phyloP scores from a whole-genome alignment of 1,284 basidiomycete species.

The Fomitopsis palustris region DNA sequence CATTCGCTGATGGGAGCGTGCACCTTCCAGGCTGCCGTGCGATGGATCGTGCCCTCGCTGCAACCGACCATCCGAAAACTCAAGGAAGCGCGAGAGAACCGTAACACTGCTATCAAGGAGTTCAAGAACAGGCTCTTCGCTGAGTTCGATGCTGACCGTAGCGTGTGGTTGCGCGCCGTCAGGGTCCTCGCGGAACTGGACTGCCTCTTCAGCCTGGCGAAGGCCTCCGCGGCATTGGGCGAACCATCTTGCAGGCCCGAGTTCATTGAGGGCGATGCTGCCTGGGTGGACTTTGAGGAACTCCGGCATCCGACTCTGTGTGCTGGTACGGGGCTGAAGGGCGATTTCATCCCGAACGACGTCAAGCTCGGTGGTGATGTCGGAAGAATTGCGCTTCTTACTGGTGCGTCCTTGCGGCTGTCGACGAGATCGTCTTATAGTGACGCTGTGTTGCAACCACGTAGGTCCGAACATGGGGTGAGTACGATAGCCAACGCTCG shows the following conservation, averaged over 20 bases:
- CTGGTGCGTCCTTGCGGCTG: slow-evolving; percentile 48
- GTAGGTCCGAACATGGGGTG: slow-evolving; percentile 89
- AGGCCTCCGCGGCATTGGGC: slow-evolving; percentile 85
- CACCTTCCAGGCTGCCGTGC: slow-evolving; percentile 52
- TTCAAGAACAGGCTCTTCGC: slow-evolving; percentile 81
- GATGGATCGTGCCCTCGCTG: slow-evolving; percentile 78
- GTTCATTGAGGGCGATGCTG: slow-evolving; percentile 78
- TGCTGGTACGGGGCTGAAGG: slow-evolving; percentile 51
- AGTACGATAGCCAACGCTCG: slow-evolving; percentile 26
- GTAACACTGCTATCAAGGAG: slow-evolving; percentile 71
- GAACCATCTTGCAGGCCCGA: slow-evolving; percentile 91
- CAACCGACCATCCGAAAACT: slow-evolving; percentile 70
- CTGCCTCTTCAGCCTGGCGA: slow-evolving; percentile 91
- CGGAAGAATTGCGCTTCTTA: slow-evolving; percentile 84
- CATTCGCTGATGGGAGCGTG: not conserved
- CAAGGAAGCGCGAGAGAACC: slow-evolving; percentile 91
- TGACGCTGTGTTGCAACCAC: not conserved
- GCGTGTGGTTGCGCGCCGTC: slow-evolving; percentile 75
- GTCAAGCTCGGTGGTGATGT: slow-evolving; percentile 80
- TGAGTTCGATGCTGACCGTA: slow-evolving; percentile 86
- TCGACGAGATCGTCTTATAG: slow-evolving; percentile 12
- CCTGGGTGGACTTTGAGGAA: slow-evolving; percentile 77
- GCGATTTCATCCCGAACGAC: slow-evolving; percentile 93
- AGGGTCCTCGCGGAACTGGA: slow-evolving; percentile 86
- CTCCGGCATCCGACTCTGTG: slow-evolving; percentile 86